These are phyloP conservation scores for Nannizzia gypsea DNA, from an alignment of 2,329 filamentous ascomycete genomes.

Conservation along the genomic window DNA sequence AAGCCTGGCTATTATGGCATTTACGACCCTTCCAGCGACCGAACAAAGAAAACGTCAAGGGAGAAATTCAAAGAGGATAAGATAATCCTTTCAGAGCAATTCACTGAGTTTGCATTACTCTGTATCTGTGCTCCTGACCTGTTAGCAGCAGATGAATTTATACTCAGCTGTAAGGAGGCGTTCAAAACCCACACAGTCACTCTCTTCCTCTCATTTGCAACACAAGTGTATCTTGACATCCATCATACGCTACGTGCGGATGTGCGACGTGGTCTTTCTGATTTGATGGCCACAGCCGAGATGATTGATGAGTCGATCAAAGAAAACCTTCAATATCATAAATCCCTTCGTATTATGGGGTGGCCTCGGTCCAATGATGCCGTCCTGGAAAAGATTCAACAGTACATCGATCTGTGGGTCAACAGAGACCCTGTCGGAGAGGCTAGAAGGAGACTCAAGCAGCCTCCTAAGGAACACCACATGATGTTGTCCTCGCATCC, in stretches of 20 bases:
- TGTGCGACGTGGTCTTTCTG: conserved; percentile 8
- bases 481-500: conserved; percentile 28
- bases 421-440: conserved; percentile 17
- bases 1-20: conserved; percentile 7
- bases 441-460: conserved; percentile 6
- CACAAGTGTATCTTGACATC: conserved; percentile 35
- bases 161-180: conserved; percentile 26
- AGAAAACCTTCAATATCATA: conserved; percentile 23
- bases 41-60: conserved; percentile 17
- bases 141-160: conserved; percentile 29
- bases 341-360: conserved; percentile 19
- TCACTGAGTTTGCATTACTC: conserved; percentile 23
- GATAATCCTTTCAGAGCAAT: conserved; percentile 23
- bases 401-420: conserved; percentile 17
- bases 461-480: conserved; percentile 13
- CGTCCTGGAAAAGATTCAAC: conserved; percentile 13
- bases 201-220: conserved; percentile 31
- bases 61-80: conserved; percentile 29
- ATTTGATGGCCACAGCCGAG: conserved; percentile 5
- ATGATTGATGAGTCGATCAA: conserved; percentile 19
- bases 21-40: conserved; percentile 14
- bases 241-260: conserved; percentile 19
- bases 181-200: conserved; percentile 22
- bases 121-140: conserved; percentile 4
- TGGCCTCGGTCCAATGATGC: conserved; percentile 24